Percentiles rank a stretch among this genome's conserved stretches.
These are phyloP conservation scores for Saccharomyces hybrid DNA, from an alignment of 1,139 yeast genomes.

Conservation along the genomic window DNA sequence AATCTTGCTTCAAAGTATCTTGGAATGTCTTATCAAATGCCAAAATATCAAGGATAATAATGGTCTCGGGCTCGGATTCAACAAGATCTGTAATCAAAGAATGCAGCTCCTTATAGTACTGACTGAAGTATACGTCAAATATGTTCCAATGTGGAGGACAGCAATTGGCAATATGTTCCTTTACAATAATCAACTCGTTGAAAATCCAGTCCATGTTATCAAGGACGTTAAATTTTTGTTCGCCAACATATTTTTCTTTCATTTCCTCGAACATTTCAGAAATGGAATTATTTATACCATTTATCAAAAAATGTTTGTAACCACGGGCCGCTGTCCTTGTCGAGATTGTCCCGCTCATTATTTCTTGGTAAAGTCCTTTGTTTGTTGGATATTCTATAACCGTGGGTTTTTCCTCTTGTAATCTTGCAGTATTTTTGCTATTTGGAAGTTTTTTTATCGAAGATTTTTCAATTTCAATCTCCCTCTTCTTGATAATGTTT, in stretches of 20 bases:
- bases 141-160: slow-evolving; percentile 72
- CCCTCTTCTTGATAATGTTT: slow-evolving; percentile 37
- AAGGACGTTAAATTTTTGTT: slow-evolving; percentile 46
- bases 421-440: slow-evolving; percentile 13
- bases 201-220: slow-evolving; percentile 79
- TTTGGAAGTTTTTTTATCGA: slow-evolving; percentile 26
- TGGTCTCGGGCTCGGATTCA: slow-evolving; percentile 67
- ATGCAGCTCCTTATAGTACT: slow-evolving; percentile 65
- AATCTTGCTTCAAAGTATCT: slow-evolving; percentile 41
- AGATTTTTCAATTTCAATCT: slow-evolving; percentile 29
- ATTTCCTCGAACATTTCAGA: slow-evolving; percentile 63
- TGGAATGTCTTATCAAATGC: slow-evolving; percentile 70
- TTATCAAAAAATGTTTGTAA: slow-evolving; percentile 59
- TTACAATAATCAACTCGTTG: slow-evolving; percentile 64
- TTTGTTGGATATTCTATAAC: slow-evolving; percentile 24
- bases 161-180: slow-evolving; percentile 48
- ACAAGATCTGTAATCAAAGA: slow-evolving; percentile 54
- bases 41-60: slow-evolving; percentile 53
- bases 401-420: slow-evolving; percentile 6
- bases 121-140: slow-evolving; percentile 51
- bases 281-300: slow-evolving; percentile 53
- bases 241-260: slow-evolving; percentile 47
- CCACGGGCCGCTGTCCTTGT: slow-evolving; percentile 47
- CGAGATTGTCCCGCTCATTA: slow-evolving; percentile 34
- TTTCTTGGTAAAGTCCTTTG: slow-evolving; percentile 31